phyloP scores from a whole-genome alignment of 306 rosid species.

The Adenanthera pavonina region DNA sequence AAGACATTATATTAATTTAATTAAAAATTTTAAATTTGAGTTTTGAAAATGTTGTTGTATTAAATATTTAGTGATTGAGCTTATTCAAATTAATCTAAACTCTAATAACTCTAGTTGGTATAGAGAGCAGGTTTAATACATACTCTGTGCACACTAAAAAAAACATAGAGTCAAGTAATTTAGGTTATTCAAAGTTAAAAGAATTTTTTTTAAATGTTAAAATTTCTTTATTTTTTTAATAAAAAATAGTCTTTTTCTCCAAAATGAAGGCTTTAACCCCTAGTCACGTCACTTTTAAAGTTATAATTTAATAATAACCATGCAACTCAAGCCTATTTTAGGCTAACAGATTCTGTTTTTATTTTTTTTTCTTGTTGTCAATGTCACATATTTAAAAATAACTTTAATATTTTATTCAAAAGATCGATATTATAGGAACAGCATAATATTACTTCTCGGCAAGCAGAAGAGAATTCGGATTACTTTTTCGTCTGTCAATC shows the following conservation, averaged over 20 bases:
- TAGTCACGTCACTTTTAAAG: not conserved
- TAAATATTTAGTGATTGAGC: no score
- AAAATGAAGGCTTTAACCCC: not conserved
- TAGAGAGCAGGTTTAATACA: no score
- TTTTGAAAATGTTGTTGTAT: no score
- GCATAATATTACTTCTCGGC: not conserved
- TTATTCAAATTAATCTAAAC: no score
- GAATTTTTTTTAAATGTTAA: not conserved
- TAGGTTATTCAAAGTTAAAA: not conserved
- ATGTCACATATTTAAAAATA: no score
- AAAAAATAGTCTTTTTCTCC: not conserved
- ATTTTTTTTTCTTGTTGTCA: not conserved
- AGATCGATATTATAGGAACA: no score
- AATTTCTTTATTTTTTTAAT: not conserved
- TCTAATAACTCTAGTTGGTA: no score
- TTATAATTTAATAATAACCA: not conserved
- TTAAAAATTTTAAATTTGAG: no score
- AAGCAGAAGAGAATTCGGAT: not conserved
- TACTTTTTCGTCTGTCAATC: constrained; percentile 16
- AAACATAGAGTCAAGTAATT: not conserved
- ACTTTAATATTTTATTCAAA: no score
- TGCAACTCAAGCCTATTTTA: not conserved
- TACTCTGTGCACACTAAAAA: no score
- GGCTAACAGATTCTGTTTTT: not conserved
- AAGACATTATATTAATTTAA: no score